Evolutionary conservation across 768 basidiomycete species (phyloP).

Genomic region (Podaxis pistillaris): DNA sequence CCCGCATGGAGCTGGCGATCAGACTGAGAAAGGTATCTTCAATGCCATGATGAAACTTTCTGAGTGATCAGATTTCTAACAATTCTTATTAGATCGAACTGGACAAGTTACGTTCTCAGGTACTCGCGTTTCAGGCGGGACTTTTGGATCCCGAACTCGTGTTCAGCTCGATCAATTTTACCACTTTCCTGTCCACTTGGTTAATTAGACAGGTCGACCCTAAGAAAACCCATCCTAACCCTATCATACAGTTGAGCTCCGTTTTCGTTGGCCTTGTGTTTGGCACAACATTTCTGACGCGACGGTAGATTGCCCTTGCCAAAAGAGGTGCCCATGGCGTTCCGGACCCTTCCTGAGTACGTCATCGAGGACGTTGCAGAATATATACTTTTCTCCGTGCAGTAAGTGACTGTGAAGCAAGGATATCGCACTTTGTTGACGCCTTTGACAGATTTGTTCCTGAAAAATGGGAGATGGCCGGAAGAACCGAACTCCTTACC

Average conservation of each 20-base stretch:
- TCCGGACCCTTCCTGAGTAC: constrained; percentile 91
- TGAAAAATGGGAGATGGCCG: constrained; percentile 78
- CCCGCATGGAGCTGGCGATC: constrained; percentile 75
- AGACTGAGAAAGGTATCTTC: constrained; percentile 68
- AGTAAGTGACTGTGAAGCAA: constrained; percentile 42
- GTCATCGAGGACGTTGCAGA: constrained; percentile 92
- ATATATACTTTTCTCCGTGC: constrained; percentile 79
- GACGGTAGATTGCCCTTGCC: constrained; percentile 75
- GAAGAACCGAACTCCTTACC: constrained; percentile 82
- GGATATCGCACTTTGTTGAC: not conserved
- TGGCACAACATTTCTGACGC: not conserved
- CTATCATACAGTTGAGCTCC: constrained; percentile 57
- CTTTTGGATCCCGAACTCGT: constrained; percentile 85
- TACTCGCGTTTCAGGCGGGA: constrained; percentile 82
- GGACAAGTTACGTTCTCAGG: constrained; percentile 64
- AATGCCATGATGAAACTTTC: not conserved
- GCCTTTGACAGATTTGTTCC: constrained; percentile 53
- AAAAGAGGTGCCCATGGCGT: constrained; percentile 77
- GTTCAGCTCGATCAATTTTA: constrained; percentile 76
- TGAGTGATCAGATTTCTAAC: not conserved
- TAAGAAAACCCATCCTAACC: constrained; percentile 68
- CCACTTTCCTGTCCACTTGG: constrained; percentile 93
- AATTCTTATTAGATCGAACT: constrained; percentile 54
- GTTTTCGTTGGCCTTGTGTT: not conserved
- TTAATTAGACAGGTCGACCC: constrained; percentile 89